Evolutionary conservation across 139 green algal species (phyloP).

Genomic region (Chlamydomonas urium): DNA sequence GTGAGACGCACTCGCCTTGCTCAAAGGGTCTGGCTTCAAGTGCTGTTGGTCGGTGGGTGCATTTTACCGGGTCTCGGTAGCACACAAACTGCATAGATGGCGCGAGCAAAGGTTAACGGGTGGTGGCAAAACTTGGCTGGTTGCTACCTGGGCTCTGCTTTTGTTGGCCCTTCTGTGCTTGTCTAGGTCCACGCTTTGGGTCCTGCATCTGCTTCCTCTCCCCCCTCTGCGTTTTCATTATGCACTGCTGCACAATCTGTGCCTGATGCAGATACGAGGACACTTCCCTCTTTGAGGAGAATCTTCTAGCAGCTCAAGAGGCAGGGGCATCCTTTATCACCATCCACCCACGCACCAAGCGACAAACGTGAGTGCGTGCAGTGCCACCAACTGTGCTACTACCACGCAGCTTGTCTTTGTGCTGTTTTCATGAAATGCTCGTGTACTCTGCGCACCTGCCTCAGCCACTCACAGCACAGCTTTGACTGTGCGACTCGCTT

Average conservation of each 20-base stretch:
- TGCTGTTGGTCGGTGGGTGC: not conserved
- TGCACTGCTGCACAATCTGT: not conserved
- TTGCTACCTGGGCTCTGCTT: not conserved
- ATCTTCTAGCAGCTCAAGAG: conserved; percentile 54
- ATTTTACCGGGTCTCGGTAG: too few species aligned
- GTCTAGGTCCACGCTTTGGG: not conserved
- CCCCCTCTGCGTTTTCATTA: not conserved
- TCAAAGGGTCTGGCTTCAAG: not conserved
- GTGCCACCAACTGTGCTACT: too few species aligned
- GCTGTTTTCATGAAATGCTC: too few species aligned
- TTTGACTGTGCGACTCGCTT: too few species aligned
- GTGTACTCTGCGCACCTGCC: too few species aligned
- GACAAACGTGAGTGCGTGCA: conserved; percentile 27
- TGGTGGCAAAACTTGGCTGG: not conserved
- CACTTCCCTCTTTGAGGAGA: conserved; percentile 52
- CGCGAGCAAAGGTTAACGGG: not conserved
- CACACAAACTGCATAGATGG: too few species aligned
- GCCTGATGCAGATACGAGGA: conserved; percentile 37
- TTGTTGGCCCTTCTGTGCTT: not conserved
- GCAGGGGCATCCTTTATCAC: conserved; percentile 64
- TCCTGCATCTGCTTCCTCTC: not conserved
- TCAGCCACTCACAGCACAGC: too few species aligned
- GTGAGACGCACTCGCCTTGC: too few species aligned
- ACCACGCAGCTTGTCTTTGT: too few species aligned
- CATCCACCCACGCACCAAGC: conserved; percentile 64